Evolutionary conservation across 179 eudicot species (phyloP), one percentile per base, ranked within the genome.

Genomic region (Amaranthus tricolor): DNA sequence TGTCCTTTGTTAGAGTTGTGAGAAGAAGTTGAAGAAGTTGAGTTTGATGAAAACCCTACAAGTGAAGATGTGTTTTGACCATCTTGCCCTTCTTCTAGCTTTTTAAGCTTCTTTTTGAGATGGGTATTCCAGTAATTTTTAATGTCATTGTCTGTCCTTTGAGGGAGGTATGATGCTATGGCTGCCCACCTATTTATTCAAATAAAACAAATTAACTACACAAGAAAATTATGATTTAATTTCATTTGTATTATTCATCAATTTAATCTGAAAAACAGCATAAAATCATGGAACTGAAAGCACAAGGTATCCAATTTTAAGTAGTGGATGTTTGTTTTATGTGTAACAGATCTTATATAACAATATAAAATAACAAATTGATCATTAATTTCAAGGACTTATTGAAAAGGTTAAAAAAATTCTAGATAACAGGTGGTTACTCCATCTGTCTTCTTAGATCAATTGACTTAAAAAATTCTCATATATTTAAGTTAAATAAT

Each of bases 101-200:
- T 89, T 40, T 65, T 78, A 5, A 91, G 83, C 81, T 89, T 91
- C 84, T 86, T 93, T 83, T 89, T 93, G 56, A 93, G 74, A 79
- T 93, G 96, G 72, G 96, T 93, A 74, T 93, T 93, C 98, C 98
- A 93, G 80, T 91, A 91, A 77, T 93, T 93, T 76, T 93, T 93
- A 55, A 93, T 93, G 66, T 92, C 97, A 49, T 92, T 92, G 80
- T 91, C 97, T 21, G 97, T 92, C 64, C 97, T 86, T 55, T 91
- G 88, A 15, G 98, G 96, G 3, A 93, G 97, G 71, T 93, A 93
- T 0, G 98, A 88, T 73, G 98, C 98, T 85, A 93, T 93, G 31
- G 98, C 98, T 62, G 98, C 98, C 98, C 96, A 91, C 80, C 98
- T 93, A 73, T 52, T 68, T 11, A 48, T 11, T 61, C 6, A 21